Evolutionary conservation across 176 grass and related monocot species (phyloP), one percentile per base, ranked within the genome.

Genomic region (Tillandsia leiboldiana): DNA sequence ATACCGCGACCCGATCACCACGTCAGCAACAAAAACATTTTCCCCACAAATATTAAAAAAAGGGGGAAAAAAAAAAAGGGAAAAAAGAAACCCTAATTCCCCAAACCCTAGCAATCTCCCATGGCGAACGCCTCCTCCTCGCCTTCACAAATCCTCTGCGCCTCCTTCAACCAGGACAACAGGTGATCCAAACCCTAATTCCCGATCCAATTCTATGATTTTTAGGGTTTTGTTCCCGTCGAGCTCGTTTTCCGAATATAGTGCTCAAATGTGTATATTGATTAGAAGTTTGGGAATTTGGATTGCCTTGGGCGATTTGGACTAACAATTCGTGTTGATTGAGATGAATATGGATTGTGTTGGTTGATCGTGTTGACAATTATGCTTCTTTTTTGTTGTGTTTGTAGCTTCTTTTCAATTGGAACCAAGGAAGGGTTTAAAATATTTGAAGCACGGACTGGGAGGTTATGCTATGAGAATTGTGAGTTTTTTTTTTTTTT

Each of bases 151-250:
- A 75, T 97, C 66, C 80, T 92, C 63, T 92, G 86, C 70, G 89
- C 82, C 63, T 92, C 93, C 51, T 97, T 97, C 82, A 97, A 97
- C 65, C 93, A 97, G 77, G 89, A 92, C 26, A 87, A 87, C 89
- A 92, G 89, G 93, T 97, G 51, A 69, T 7, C 28, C 51, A 9
- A 50, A 3, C 54, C 1, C 15, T 12, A 50, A 47, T 26, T 49
- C 3, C 10, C 9, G 26, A 51, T 9, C 24, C 59, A 61, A 22
- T 29, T 47, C 53, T 78, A 9, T 27, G 7, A 42, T 15, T 69
- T 62, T 11, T 48, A 33, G 72, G 67, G 66, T 48, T 78, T 76
- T 26, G 50, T 18, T 79, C 49, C 57, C 24, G 11, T 51, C 22
- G 15, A 12, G 12, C 10, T 13, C 53, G 33, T 42, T 42, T 0